These are phyloP conservation scores for Rhodamnia argentea DNA, from an alignment of 345 rosid species.

Conservation along the genomic window DNA sequence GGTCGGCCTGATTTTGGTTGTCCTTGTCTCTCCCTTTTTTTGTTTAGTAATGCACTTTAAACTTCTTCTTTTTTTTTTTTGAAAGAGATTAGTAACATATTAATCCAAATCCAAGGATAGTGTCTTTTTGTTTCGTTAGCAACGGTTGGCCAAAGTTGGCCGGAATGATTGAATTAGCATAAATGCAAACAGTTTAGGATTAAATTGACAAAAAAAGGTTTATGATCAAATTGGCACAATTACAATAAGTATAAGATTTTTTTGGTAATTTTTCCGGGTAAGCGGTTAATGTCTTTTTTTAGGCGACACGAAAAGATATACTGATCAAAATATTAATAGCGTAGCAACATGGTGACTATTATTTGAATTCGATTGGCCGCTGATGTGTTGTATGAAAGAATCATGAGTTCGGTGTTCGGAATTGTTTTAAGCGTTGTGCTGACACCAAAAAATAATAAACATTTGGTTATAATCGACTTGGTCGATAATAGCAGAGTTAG, in stretches of 20 bases:
- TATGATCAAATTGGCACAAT: too few relatives aligned
- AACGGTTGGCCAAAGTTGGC: too few relatives aligned
- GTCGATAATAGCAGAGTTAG: too few relatives aligned
- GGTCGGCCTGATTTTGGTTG: background rate
- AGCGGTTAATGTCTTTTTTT: background rate
- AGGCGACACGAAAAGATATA: background rate
- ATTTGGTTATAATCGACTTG: too few relatives aligned
- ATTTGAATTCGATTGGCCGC: background rate
- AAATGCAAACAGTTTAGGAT: too few relatives aligned
- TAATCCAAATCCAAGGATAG: background rate
- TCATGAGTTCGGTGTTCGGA: too few relatives aligned
- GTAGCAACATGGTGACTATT: background rate
- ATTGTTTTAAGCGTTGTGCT: too few relatives aligned
- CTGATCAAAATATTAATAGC: background rate
- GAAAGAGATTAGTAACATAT: background rate
- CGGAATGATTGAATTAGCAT: too few relatives aligned
- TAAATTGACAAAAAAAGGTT: too few relatives aligned
- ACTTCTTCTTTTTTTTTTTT: fast-evolving
- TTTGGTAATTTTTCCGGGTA: background rate
- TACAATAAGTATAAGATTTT: too few relatives aligned
- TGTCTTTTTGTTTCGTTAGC: background rate
- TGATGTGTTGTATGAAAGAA: too few relatives aligned
- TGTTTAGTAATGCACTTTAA: background rate
- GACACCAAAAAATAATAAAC: too few relatives aligned
- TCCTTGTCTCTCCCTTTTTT: background rate